Evolutionary conservation across 2,329 filamentous ascomycete genomes (phyloP).

Genomic region (Ascochyta pisi): DNA sequence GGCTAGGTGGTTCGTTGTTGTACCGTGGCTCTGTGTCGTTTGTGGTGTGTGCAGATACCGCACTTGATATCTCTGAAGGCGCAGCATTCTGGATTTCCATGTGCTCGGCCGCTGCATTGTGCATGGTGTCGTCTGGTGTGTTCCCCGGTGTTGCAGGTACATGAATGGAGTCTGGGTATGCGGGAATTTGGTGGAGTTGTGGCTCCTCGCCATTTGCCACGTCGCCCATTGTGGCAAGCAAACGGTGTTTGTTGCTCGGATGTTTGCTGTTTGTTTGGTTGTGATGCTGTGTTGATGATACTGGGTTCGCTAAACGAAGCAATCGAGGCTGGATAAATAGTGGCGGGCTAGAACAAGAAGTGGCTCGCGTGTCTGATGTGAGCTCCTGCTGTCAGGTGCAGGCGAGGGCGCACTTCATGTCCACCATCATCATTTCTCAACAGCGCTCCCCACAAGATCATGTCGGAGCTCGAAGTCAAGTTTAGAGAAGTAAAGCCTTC

Average conservation of each 20-base stretch:
- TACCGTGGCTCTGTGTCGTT: background rate
- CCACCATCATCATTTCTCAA: background rate
- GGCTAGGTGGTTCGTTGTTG: background rate
- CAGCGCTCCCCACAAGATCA: background rate
- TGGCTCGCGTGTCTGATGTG: background rate
- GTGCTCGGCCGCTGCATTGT: background rate
- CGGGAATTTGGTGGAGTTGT: background rate
- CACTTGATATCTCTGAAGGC: background rate
- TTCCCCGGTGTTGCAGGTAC: background rate
- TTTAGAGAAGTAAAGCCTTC: background rate
- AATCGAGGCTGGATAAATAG: background rate
- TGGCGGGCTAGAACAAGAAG: background rate
- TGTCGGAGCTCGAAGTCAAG: background rate
- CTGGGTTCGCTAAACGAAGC: background rate
- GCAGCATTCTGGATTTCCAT: background rate
- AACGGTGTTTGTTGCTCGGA: background rate
- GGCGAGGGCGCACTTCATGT: slow-evolving; percentile 2
- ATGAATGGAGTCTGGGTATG: background rate
- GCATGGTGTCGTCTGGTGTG: background rate
- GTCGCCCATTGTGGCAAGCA: slow-evolving; percentile 4
- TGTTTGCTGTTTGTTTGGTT: background rate
- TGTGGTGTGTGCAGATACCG: background rate
- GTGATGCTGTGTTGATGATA: background rate
- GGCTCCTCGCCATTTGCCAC: background rate
- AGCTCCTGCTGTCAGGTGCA: background rate